Base-by-base conservation (phyloP, 495 filamentous ascomycete species). In the Penicillium longicatenatum region DNA sequence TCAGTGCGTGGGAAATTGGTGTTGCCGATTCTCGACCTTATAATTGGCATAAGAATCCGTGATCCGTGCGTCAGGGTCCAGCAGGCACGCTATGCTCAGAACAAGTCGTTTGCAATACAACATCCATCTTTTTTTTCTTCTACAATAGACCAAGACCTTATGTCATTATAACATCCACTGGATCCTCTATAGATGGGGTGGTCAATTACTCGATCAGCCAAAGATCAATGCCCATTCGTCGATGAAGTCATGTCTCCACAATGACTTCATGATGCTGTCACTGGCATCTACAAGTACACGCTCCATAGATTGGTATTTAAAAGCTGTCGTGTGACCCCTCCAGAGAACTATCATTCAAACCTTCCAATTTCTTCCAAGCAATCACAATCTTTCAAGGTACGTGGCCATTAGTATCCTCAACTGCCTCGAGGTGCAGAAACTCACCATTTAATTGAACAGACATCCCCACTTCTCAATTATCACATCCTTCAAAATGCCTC, bases 251-350 rank as follows among this genome's bases (percentile, higher is more conserved):
- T 73, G 49, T 50, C 52, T 30, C 33, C 22, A 35, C 16, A 11
- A 74, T 76, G 74, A 76, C 68, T 67, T 76, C 72, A 76, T 52
- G 19, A 74, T 76, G 72, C 50, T 64, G 65, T 75, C 72, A 76
- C 41, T 16, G 30, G 30, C 39, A 39, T 44, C 47, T 39, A 52
- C 12, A 14, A 35, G 31, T 35, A 33, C 9, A 35, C 31, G 35
- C 50, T 52, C 50, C 22, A 42, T 29, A 6, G 11, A 14, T 9
- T 43, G 35, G 50, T 52, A 42, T 52, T 42, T 24, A 52, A 52
- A 11, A 30, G 37, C 37, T 39, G 37, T 14, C 14, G 14, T 1
- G 37, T 16, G 16, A 4, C 14, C 37, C 37, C 16, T 17, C 7
- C 4, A n/a, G 1, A 6, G 2, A 4, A 2, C 20, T 10, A 3